Evolutionary conservation across 768 basidiomycete species (phyloP), one percentile per base, ranked within the genome.

Genomic region (Exsudoporus frostii): DNA sequence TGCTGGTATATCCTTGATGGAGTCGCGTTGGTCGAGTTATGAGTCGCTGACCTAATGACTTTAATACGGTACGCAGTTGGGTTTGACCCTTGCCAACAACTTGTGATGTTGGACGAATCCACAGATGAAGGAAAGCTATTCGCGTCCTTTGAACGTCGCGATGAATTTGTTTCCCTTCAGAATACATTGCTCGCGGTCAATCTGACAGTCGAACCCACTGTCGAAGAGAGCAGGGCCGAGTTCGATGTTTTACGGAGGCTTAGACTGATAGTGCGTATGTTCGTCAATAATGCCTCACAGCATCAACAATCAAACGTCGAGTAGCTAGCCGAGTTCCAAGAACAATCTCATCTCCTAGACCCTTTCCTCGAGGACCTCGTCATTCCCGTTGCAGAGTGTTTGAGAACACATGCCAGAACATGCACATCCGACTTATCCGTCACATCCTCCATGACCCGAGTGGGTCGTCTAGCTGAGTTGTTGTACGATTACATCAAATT

Each of bases 321-420:
- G 17, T 49, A 98, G 96, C 79, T 98, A 27, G 82, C 83, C 65
- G 82, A 86, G 65, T 98, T 96, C 65, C 94, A 96, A 67, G 95
- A 98, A 56, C 92, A 96, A 60, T 79, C 94, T 3, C 91, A 93
- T 68, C 80, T 99, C 4, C 77, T 98, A 13, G 97, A 99, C 68
- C 94, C 96, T 34, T 86, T 80, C 60, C 78, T 99, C 19, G 90
- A 95, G 63, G 66, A 74, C 30, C 81, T 99, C 50, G 81, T 97
- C 10, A 70, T 76, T 2, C 94, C 95, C 1, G 82, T 87, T 2
- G 83, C 93, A 32, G 78, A 84, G 30, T 67, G 71, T 27, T 70
- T 96, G 38, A 86, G 85, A 65, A 58, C 62, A 8, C 79, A 82
- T 57, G 79, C 84, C 11, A 78, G 74, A 57, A 59, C 61, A 15